Percentiles rank a stretch among this genome's conserved stretches.
phyloP scores from a whole-genome alignment of 768 basidiomycete species.

The Psilocybe subaeruginosa region DNA sequence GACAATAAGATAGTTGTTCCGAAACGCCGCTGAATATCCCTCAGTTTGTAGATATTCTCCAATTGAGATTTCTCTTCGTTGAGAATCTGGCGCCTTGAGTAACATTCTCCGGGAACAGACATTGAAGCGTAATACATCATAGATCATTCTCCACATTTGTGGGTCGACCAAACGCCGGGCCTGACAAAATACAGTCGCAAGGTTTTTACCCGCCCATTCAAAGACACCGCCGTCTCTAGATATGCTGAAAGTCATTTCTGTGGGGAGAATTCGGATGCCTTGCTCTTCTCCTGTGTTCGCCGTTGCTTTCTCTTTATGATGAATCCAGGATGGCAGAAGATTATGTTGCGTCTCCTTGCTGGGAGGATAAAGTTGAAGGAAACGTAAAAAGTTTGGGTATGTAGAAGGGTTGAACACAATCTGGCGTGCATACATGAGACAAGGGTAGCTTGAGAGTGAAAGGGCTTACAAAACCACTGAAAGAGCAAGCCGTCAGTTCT shows the following conservation, averaged over 20 bases:
- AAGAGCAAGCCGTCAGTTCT: slow-evolving; percentile 1
- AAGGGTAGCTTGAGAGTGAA: background rate
- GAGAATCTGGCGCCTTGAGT: slow-evolving; percentile 22
- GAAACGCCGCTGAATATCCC: slow-evolving; percentile 68
- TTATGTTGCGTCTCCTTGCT: background rate
- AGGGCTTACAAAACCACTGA: slow-evolving; percentile 55
- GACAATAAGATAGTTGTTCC: slow-evolving; percentile 77
- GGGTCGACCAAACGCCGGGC: slow-evolving; percentile 61
- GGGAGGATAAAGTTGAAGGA: slow-evolving; percentile 48
- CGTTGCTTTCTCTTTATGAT: background rate
- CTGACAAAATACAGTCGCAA: slow-evolving; percentile 69
- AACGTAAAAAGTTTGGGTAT: slow-evolving; percentile 80
- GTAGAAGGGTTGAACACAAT: slow-evolving; percentile 79
- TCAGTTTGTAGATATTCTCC: slow-evolving; percentile 65
- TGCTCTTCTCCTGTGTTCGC: slow-evolving; percentile 22
- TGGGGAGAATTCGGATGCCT: slow-evolving; percentile 52
- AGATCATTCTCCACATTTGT: slow-evolving; percentile 73
- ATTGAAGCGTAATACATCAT: slow-evolving; percentile 75
- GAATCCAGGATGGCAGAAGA: slow-evolving; percentile 12
- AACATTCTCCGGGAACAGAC: slow-evolving; percentile 60
- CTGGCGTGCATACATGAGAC: slow-evolving; percentile 31
- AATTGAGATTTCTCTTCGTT: slow-evolving; percentile 50
- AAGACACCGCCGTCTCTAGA: slow-evolving; percentile 70
- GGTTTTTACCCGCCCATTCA: slow-evolving; percentile 77
- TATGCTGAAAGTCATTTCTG: slow-evolving; percentile 81